Base-by-base conservation (phyloP, 1,139 yeast genomes). In the Debaryomyces coudertii region DNA sequence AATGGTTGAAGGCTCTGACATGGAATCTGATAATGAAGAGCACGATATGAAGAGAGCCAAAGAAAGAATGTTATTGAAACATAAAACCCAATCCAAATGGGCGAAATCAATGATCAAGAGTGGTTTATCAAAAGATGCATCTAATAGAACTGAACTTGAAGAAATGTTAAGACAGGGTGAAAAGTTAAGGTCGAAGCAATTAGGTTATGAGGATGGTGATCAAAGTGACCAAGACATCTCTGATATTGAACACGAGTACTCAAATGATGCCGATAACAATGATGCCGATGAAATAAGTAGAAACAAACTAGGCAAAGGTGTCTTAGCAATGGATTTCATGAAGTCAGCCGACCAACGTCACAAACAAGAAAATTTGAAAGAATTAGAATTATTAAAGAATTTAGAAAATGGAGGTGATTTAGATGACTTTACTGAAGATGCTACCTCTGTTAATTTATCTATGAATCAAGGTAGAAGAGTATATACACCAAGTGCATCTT, bases 291-390 rank as follows among this genome's bases (percentile, higher is more conserved):
- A 64, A 11, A 63, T 58, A 22, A 54, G 54, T 9, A 70, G 75
- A 40, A 66, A 71, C 42, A 69, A 71, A 23, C 65, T 87, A 18
- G 95, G 95, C 15, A 90, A 90, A 63, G 97, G 98, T 49, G 85
- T 93, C 23, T 69, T 92, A 72, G 87, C 83, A 40, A 93, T 93
- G 98, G 95, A 90, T 54, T 93, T 93, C 64, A 90, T 92, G 97
- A 84, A 79, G 55, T 87, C 85, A 52, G 97, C 97, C 2, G 93
- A 85, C 53, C 84, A 82, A 42, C 78, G 82, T 57, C 77, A 80
- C 53, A 78, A 70, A 48, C 74, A 76, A 48, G 79, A 76, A 38
- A 87, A 87, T 61, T 66, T 74, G 46, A 73, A 75, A 52, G 78
- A 79, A 35, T 62, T 85, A 40, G 80, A 76, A 46, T 69, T 70